Conservation (phyloP, 352 stramenopile species). For the Phytophthora pinifolia region DNA sequence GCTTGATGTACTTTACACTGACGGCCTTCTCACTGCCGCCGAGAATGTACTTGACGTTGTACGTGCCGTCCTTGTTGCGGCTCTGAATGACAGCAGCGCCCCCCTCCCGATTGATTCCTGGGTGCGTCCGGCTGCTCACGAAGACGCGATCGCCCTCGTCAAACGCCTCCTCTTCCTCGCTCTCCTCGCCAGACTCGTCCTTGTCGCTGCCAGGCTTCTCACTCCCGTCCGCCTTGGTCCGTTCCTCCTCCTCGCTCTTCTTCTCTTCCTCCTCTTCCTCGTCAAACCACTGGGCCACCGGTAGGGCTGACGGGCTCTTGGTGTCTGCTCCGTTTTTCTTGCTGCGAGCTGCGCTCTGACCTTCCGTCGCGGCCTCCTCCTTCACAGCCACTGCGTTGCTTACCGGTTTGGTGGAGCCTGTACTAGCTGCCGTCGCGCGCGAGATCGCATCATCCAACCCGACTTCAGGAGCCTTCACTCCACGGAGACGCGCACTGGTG, state of each 20-base stretch:
- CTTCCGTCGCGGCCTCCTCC: conserved; percentile 18
- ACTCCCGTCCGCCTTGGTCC: conserved; percentile 6
- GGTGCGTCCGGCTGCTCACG: conserved; percentile 66
- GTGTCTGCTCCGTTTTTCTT: conserved; percentile 3
- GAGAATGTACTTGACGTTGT: conserved; percentile 86
- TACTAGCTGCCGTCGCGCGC: conserved; percentile 4
- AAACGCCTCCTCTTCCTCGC: conserved; percentile 45
- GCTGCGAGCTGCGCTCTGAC: background rate
- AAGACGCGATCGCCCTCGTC: conserved; percentile 68
- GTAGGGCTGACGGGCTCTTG: conserved; percentile 4
- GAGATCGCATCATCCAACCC: conserved; percentile 28
- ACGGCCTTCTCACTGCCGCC: conserved; percentile 76
- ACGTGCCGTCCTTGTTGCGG: conserved; percentile 65
- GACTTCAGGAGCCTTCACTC: conserved; percentile 45
- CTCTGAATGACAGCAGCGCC: conserved; percentile 54
- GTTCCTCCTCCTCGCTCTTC: conserved; percentile 13
- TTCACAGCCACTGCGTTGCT: conserved; percentile 27
- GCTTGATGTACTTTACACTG: conserved; percentile 53
- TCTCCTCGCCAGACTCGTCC: conserved; percentile 31
- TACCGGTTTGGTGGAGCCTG: conserved; percentile 1
- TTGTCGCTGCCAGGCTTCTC: conserved; percentile 6
- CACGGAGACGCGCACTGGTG: conserved; percentile 41
- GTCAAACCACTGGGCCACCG: conserved; percentile 45
- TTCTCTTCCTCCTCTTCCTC: conserved; percentile 26
- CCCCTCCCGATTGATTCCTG: conserved; percentile 80